Conservation (phyloP, 805 yeast genomes). For the Jamesozyma gamospora region DNA sequence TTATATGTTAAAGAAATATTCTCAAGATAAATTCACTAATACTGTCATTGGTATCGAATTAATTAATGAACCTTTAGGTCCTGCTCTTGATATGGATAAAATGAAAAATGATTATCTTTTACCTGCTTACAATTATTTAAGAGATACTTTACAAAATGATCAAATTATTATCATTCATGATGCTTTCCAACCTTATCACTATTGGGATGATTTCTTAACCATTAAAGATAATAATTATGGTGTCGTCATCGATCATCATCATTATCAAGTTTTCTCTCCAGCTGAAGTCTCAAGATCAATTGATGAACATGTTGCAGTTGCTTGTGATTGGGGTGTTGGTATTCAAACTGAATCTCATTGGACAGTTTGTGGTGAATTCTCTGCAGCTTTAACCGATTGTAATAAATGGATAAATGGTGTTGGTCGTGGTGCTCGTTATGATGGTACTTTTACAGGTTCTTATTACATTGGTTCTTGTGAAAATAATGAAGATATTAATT, state of each 20-base stretch:
- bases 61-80: slow-evolving; percentile 83
- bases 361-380: slow-evolving; percentile 80
- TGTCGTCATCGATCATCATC: slow-evolving; percentile 80
- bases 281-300: slow-evolving; percentile 49
- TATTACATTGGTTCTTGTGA: slow-evolving; percentile 52
- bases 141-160: slow-evolving; percentile 40
- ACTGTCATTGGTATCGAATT: slow-evolving; percentile 77
- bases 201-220: slow-evolving; percentile 53
- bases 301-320: slow-evolving; percentile 50
- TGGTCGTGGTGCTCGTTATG: slow-evolving; percentile 71
- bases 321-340: slow-evolving; percentile 42
- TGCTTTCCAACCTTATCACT: slow-evolving; percentile 54
- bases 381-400: slow-evolving; percentile 89
- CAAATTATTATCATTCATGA: slow-evolving; percentile 69
- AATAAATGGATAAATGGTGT: slow-evolving; percentile 84
- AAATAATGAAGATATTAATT: slow-evolving; percentile 33
- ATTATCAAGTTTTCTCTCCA: slow-evolving; percentile 72
- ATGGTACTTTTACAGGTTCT: slow-evolving; percentile 42
- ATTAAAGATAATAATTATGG: slow-evolving; percentile 41
- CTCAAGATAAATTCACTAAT: slow-evolving; percentile 48
- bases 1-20: slow-evolving; percentile 53
- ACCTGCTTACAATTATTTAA: slow-evolving; percentile 55
- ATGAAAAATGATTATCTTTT: slow-evolving; percentile 46
- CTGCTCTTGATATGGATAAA: slow-evolving; percentile 47
- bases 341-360: slow-evolving; percentile 50